Conservation (phyloP, 345 rosid species). For the Tarenaya hassleriana region DNA sequence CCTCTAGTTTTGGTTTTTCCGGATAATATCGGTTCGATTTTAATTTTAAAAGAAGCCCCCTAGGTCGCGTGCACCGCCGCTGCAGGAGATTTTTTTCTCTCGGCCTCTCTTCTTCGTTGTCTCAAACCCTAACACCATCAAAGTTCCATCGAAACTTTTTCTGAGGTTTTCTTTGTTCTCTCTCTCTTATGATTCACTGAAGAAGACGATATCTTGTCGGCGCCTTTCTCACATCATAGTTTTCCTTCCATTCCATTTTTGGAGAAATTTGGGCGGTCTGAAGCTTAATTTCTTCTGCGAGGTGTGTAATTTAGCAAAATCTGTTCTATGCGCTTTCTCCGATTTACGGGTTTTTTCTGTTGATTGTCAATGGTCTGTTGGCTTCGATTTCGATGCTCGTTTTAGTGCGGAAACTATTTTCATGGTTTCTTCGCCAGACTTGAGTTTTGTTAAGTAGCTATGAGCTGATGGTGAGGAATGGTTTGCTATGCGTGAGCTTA, state of each 20-base stretch:
- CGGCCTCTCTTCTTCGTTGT: background rate
- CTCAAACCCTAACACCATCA: no score
- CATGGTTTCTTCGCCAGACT: background rate
- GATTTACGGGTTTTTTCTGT: background rate
- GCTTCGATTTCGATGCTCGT: slow-evolving; percentile 1
- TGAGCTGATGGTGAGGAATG: background rate
- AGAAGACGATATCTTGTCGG: no score
- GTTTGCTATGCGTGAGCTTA: background rate
- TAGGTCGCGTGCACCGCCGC: no score
- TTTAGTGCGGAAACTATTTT: background rate
- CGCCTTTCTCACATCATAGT: no score
- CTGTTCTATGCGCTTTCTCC: background rate
- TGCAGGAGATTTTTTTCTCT: background rate
- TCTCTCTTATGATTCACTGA: no score
- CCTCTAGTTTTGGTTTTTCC: no score
- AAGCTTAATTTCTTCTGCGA: slow-evolving; percentile 4
- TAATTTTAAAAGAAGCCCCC: no score
- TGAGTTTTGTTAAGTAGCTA: background rate
- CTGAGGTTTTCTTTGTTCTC: no score
- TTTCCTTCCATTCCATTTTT: no score
- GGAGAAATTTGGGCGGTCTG: no score
- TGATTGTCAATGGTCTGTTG: background rate
- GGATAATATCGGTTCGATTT: no score
- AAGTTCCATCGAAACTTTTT: background rate
- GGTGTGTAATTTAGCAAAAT: background rate